These are phyloP conservation scores for Paraglomus brasilianum DNA, from an alignment of 192 early-diverging fungal species.

Conservation along the genomic window DNA sequence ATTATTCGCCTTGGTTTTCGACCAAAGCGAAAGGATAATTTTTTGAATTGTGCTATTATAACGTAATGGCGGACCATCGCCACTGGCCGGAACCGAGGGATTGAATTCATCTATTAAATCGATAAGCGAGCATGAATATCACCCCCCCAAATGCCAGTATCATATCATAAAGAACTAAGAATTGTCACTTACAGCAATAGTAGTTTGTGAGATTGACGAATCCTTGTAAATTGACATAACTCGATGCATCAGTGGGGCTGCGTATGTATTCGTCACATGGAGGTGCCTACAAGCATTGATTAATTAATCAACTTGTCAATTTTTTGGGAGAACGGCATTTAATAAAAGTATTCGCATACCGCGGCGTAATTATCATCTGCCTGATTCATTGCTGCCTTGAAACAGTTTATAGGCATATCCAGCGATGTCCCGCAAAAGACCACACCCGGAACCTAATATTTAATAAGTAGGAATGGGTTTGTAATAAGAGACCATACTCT, in stretches of 20 bases:
- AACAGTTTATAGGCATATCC: background rate
- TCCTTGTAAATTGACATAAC: conserved; percentile 19
- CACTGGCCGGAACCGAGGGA: background rate
- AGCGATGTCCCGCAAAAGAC: background rate
- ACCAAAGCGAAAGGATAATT: conserved; percentile 15
- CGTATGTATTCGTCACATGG: conserved; percentile 13
- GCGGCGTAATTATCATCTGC: conserved; percentile 19
- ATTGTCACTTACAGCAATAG: conserved; percentile 20
- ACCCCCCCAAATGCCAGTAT: background rate
- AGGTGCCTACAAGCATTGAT: background rate
- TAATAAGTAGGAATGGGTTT: background rate
- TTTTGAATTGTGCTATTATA: conserved; percentile 29
- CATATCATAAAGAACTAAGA: background rate
- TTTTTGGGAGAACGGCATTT: background rate
- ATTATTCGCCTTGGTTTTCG: conserved; percentile 16
- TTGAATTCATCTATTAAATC: conserved; percentile 10
- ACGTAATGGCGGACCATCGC: background rate
- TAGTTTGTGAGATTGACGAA: conserved; percentile 1
- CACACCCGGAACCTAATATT: conserved; percentile 20
- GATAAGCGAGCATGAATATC: background rate
- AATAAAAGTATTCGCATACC: background rate
- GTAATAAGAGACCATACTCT: background rate
- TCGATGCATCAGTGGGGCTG: background rate
- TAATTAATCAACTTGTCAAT: background rate
- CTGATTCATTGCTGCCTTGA: conserved; percentile 7